Conservation (phyloP, 192 early-diverging fungal species). For the Podila minutissima region DNA sequence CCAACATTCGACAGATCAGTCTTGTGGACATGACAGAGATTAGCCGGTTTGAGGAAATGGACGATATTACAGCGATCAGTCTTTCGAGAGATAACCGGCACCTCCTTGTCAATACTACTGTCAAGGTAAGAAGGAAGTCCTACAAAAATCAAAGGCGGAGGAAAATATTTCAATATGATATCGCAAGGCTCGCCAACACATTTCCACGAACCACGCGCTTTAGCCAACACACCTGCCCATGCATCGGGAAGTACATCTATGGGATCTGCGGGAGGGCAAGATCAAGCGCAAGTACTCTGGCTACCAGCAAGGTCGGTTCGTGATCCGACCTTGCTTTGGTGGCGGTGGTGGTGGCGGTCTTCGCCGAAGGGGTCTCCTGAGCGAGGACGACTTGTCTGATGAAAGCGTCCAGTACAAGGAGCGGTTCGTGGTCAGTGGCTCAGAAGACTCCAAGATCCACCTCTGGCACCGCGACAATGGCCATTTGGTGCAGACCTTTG, state of each 20-base stretch:
- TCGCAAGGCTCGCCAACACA: neutral
- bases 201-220: neutral
- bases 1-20: slow-evolving; percentile 30
- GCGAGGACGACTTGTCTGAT: neutral
- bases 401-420: slow-evolving; percentile 38
- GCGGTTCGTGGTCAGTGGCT: slow-evolving; percentile 89
- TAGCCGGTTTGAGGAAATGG: slow-evolving; percentile 47
- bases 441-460: slow-evolving; percentile 84
- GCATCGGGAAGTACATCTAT: slow-evolving; percentile 86
- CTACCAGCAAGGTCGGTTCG: slow-evolving; percentile 85
- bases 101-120: slow-evolving; percentile 58
- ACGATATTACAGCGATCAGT: slow-evolving; percentile 49
- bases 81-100: slow-evolving; percentile 58
- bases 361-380: neutral
- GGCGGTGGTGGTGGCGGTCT: slow-evolving; percentile 60
- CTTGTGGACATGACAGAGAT: slow-evolving; percentile 37
- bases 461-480: slow-evolving; percentile 84
- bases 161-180: neutral
- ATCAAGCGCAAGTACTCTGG: slow-evolving; percentile 84
- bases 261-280: slow-evolving; percentile 76
- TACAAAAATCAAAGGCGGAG: too few species aligned
- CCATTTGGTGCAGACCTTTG: slow-evolving; percentile 70
- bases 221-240: slow-evolving; percentile 69
- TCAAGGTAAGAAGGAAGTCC: slow-evolving; percentile 38
- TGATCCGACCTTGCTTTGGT: slow-evolving; percentile 93